These are phyloP conservation scores for Plasmodium vivax DNA, from an alignment of 169 alveolate genomes.

Conservation along the genomic window DNA sequence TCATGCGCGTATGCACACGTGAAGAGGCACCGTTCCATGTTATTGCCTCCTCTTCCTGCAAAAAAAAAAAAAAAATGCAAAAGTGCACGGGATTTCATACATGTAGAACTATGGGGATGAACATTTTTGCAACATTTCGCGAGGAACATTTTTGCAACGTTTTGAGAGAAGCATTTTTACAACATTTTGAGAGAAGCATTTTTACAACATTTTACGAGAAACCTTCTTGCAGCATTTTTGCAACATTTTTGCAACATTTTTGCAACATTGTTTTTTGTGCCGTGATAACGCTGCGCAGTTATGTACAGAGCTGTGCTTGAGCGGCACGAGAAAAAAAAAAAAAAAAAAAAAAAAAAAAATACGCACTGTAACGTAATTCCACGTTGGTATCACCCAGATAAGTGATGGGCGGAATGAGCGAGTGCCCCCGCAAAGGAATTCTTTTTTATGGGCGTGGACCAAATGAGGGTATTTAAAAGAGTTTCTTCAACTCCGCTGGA, in stretches of 20 bases:
- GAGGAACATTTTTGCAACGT: neutral
- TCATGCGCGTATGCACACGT: neutral
- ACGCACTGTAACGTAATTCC: neutral
- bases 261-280: neutral
- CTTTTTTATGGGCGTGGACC: neutral
- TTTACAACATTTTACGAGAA: neutral
- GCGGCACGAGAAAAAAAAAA: neutral
- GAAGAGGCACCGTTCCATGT: neutral
- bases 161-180: neutral
- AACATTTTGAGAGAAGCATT: neutral
- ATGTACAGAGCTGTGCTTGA: neutral
- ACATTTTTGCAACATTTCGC: neutral
- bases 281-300: neutral
- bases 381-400: neutral
- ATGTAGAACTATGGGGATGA: too few species aligned
- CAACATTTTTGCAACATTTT: neutral
- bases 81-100: too few species aligned
- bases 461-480: neutral
- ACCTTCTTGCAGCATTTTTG: neutral
- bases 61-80: neutral
- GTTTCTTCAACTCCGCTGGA: neutral
- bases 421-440: neutral
- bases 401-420: neutral
- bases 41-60: neutral
- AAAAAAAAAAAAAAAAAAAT: neutral